Conservation (phyloP, 2,329 filamentous ascomycete species). For the Aspergillus sp. region DNA sequence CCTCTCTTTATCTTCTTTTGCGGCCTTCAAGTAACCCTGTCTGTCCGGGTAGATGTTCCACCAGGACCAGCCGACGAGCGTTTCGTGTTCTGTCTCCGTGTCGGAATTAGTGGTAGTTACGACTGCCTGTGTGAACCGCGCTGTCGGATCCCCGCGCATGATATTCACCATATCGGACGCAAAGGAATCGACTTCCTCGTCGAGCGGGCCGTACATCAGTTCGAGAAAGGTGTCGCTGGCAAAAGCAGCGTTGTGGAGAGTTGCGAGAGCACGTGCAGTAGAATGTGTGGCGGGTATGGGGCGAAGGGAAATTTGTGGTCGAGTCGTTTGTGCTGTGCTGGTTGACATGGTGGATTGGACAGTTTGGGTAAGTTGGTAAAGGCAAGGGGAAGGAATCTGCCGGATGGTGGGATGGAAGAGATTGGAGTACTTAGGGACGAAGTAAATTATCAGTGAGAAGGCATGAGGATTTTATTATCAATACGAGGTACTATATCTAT, state of each 20-base stretch:
- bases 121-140: background rate
- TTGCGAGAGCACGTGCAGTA: background rate
- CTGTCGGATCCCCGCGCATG: background rate
- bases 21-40: background rate
- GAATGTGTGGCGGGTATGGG: background rate
- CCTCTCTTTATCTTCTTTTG: background rate
- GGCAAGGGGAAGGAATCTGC: too few relatives aligned
- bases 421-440: too few relatives aligned
- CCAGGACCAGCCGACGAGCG: constrained; percentile 1
- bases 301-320: background rate
- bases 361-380: too few relatives aligned
- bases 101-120: background rate
- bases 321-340: too few relatives aligned
- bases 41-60: constrained; percentile 3
- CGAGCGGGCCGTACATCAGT: constrained; percentile 3
- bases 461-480: too few relatives aligned
- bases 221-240: background rate
- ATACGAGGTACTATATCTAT: too few relatives aligned
- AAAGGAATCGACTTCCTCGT: background rate
- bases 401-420: too few relatives aligned
- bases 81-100: background rate
- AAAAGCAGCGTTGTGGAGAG: constrained; percentile 2
- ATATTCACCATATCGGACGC: background rate
- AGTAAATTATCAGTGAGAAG: too few relatives aligned
- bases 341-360: too few relatives aligned